A percentile compares a stretch with the other conserved stretches of the same genome.
Evolutionary conservation across 768 basidiomycete species (phyloP).

Genomic region (Tubosaeta sp.): DNA sequence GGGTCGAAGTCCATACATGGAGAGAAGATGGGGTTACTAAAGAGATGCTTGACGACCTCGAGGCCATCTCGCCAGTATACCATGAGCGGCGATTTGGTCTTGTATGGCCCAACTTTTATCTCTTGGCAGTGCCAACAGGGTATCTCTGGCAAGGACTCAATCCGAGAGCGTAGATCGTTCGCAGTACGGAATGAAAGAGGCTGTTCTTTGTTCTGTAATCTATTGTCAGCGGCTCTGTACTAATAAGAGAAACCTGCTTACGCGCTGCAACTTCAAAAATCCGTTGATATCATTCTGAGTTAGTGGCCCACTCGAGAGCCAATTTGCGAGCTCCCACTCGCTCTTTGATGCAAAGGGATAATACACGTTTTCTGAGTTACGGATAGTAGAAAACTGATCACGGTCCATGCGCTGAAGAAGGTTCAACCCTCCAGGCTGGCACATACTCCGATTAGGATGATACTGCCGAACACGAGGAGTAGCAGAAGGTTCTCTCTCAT

Average conservation of each 20-base stretch:
- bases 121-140: background rate
- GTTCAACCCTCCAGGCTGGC: background rate
- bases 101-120: background rate
- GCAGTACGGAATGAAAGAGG: background rate
- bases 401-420: background rate
- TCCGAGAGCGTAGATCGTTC: background rate
- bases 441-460: background rate
- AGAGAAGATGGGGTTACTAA: constrained; percentile 20
- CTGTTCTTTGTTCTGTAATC: background rate
- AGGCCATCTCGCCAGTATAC: constrained; percentile 21
- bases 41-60: constrained; percentile 23
- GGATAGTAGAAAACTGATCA: background rate
- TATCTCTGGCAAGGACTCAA: background rate
- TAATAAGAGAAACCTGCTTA: no score
- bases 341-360: background rate
- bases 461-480: background rate
- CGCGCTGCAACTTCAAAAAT: background rate
- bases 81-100: background rate
- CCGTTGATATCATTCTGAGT: background rate
- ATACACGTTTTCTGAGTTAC: background rate
- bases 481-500: no score
- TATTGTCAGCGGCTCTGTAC: no score
- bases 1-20: constrained; percentile 1
- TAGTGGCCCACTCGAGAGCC: background rate
- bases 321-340: background rate